A percentile compares a stretch with the other conserved stretches of the same genome.
Evolutionary conservation across 2,329 filamentous ascomycete species (phyloP).

Genomic region (Periconia digitata): DNA sequence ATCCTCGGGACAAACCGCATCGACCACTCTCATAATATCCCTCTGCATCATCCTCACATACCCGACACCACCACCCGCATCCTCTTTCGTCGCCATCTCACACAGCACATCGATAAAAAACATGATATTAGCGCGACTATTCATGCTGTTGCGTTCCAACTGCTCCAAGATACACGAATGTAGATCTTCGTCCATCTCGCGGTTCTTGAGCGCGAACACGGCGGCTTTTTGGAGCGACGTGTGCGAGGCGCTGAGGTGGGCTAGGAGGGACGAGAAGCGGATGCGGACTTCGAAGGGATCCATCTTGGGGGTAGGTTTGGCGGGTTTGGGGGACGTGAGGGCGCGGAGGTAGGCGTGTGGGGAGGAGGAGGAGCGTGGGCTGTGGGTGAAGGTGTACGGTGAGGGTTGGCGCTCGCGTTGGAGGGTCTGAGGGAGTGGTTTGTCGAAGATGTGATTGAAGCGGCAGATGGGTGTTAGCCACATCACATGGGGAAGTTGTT

Average conservation of each 20-base stretch:
- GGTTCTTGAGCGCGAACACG: conserved; percentile 90
- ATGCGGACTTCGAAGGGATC: conserved; percentile 98
- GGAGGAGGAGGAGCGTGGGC: neutral
- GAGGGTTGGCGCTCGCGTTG: neutral
- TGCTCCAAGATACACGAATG: conserved; percentile 98
- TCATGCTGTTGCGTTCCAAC: conserved; percentile 92
- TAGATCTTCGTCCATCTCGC: conserved; percentile 93
- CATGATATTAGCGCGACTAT: conserved; percentile 97
- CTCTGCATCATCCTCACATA: conserved; percentile 95
- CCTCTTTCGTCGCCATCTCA: conserved; percentile 77
- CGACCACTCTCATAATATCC: conserved; percentile 87
- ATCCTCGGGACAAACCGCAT: conserved; percentile 85
- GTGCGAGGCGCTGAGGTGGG: conserved; percentile 87
- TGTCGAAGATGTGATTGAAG: neutral
- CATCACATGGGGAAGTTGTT: neutral
- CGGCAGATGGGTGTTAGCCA: neutral
- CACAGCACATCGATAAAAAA: conserved; percentile 97
- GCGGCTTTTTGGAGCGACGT: conserved; percentile 89
- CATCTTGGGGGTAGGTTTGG: conserved; percentile 47
- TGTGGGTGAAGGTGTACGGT: neutral
- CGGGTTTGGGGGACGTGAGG: neutral
- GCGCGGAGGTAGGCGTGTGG: neutral
- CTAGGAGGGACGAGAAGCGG: conserved; percentile 88
- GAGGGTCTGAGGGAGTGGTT: neutral
- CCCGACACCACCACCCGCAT: conserved; percentile 59